phyloP scores from a whole-genome alignment of 805 yeast genomes.

The Barnettozyma sucrosica region DNA sequence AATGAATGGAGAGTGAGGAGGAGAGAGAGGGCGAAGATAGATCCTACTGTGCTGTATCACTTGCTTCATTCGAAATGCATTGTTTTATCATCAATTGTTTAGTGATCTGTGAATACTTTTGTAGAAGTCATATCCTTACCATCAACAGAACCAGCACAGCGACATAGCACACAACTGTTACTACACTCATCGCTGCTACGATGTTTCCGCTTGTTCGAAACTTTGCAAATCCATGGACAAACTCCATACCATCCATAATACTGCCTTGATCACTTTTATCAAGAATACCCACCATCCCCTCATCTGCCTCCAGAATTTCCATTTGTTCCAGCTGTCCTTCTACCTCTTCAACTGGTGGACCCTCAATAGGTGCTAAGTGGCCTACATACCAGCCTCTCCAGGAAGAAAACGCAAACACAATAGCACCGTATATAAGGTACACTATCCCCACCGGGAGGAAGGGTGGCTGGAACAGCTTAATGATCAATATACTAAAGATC shows the following conservation, averaged over 20 bases:
- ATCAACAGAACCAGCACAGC: neutral
- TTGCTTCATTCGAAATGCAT: neutral
- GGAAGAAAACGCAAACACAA: neutral
- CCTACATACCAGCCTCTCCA: neutral
- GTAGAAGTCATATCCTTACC: neutral
- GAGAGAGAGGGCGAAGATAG: neutral
- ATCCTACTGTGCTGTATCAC: too few species aligned
- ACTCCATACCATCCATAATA: constrained; percentile 1
- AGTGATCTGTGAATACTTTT: too few species aligned
- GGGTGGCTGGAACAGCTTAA: neutral
- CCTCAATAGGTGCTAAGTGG: neutral
- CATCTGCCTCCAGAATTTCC: neutral
- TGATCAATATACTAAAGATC: constrained; percentile 2
- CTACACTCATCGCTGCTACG: neutral
- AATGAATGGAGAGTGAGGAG: neutral
- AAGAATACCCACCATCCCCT: neutral
- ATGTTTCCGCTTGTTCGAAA: constrained; percentile 1
- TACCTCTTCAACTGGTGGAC: neutral
- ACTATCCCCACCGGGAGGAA: constrained; percentile 1
- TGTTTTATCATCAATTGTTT: too few species aligned
- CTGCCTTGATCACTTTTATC: neutral
- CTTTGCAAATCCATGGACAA: neutral
- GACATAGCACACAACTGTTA: neutral
- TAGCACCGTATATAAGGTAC: neutral
- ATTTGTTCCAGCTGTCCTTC: neutral